phyloP scores from a whole-genome alignment of 2,329 filamentous ascomycete species.

The Escovopsis sp. region DNA sequence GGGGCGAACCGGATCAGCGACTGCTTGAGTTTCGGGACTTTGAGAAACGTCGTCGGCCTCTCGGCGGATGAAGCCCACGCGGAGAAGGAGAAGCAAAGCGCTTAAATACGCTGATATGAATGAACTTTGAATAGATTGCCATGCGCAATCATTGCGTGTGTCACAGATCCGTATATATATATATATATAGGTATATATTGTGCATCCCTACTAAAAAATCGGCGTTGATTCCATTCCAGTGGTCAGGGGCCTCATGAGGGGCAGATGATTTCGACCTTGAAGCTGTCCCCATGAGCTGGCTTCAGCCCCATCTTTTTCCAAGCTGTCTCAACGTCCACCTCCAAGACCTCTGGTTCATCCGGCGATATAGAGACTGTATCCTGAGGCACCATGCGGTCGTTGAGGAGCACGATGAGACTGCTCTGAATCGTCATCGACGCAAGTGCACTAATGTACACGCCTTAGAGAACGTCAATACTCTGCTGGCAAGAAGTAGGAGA shows the following conservation, averaged over 20 bases:
- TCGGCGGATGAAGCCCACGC: slow-evolving; percentile 20
- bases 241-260: slow-evolving; percentile 14
- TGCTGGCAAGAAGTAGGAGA: neutral
- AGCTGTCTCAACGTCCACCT: slow-evolving; percentile 61
- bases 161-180: too few relatives aligned
- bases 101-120: too few relatives aligned
- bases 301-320: slow-evolving; percentile 62
- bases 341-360: slow-evolving; percentile 45
- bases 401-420: slow-evolving; percentile 62
- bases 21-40: slow-evolving; percentile 74
- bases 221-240: too few relatives aligned
- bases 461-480: slow-evolving; percentile 17
- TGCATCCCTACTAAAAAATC: too few relatives aligned
- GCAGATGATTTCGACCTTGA: slow-evolving; percentile 51
- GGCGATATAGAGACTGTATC: slow-evolving; percentile 47
- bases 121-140: too few relatives aligned
- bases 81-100: slow-evolving; percentile 7
- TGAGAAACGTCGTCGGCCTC: slow-evolving; percentile 51
- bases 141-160: too few relatives aligned
- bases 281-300: slow-evolving; percentile 68
- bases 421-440: slow-evolving; percentile 42
- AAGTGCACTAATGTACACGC: slow-evolving; percentile 63
- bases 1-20: slow-evolving; percentile 69
- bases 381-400: slow-evolving; percentile 52
- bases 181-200: too few relatives aligned